Base-by-base conservation (phyloP, 495 filamentous ascomycete species). In the Astrothelium subdiscretum region DNA sequence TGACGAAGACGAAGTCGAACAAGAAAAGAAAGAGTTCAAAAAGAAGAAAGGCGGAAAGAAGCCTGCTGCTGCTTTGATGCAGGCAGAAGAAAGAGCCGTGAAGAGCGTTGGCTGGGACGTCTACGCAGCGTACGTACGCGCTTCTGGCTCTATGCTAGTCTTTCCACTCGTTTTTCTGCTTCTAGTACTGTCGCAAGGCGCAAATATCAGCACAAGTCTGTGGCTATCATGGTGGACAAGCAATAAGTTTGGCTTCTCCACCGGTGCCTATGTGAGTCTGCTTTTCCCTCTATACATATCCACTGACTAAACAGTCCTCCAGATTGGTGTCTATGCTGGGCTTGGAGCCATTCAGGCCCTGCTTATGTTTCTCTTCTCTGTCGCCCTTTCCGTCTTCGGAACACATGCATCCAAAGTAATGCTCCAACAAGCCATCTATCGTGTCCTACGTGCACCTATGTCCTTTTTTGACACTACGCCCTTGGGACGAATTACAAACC, bases 381-480 rank as follows among this genome's bases (percentile, higher is more conserved):
- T 90, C 22, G 66, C 77, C 1, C 78, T 92, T 22, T 89, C 90
- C 1, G 81, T 92, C 38, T 81, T 87, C 65, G 91, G 91, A 42
- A 95, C 92, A 0, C 84, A 78, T 11, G 81, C 91, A 5, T 90
- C 87, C 70, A 90, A 86, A 71, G 80, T 79, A n/a, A 90, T 97
- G 80, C 80, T 97, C 44, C 82, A 87, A 12, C 76, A 84, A n/a
- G 92, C 94, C 26, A 88, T 97, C 76, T 80, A 74, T 12, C 83
- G 87, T 48, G 88, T 91, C 0, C 79, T 98, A 43, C 83, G 91
- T 57, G 92, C 94, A 0, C 94, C 94, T 0, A 95, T 97, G 91
- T 86, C 87, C 3, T 97, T 97, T 78, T 97, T 97, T 77, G 94
- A 97, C 66, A 97, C 92, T 0, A 98, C 94, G 0, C 94, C 94